phyloP scores from a whole-genome alignment of 2,329 filamentous ascomycete genomes.

The Macrophomina pseudophaseolina region DNA sequence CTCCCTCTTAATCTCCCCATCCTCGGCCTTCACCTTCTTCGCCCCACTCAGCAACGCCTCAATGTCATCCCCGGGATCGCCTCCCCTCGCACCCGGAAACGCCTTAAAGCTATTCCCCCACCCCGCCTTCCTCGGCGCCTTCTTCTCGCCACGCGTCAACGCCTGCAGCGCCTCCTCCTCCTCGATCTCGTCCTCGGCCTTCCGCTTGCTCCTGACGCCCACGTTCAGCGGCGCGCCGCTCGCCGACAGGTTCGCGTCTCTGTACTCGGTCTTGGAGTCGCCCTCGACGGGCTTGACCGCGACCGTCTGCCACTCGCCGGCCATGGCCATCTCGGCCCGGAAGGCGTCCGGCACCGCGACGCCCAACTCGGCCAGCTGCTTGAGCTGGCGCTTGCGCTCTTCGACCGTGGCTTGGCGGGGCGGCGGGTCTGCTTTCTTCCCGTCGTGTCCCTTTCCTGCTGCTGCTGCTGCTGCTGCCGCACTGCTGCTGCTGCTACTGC shows the following conservation, averaged over 20 bases:
- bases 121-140: slow-evolving; percentile 45
- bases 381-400: slow-evolving; percentile 81
- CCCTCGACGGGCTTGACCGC: slow-evolving; percentile 41
- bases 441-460: slow-evolving; percentile 31
- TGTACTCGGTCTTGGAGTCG: slow-evolving; percentile 1
- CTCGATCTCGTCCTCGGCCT: slow-evolving; percentile 63
- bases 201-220: slow-evolving; percentile 67
- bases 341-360: slow-evolving; percentile 81
- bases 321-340: slow-evolving; percentile 80
- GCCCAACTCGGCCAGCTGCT: slow-evolving; percentile 86
- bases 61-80: slow-evolving; percentile 61
- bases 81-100: slow-evolving; percentile 50
- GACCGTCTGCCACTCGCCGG: slow-evolving; percentile 83
- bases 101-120: slow-evolving; percentile 54
- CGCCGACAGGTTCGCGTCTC: slow-evolving; percentile 52
- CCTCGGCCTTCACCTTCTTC: slow-evolving; percentile 35
- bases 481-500: slow-evolving; percentile 16
- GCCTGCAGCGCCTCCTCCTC: slow-evolving; percentile 62
- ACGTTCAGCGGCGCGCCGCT: slow-evolving; percentile 51
- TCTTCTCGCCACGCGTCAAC: slow-evolving; percentile 53
- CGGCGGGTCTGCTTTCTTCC: slow-evolving; percentile 30
- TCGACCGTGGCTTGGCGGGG: slow-evolving; percentile 59
- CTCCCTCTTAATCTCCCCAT: slow-evolving; percentile 34
- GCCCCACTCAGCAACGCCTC: slow-evolving; percentile 60
- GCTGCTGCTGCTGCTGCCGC: slow-evolving; percentile 31